Evolutionary conservation across 2,329 filamentous ascomycete genomes (phyloP), one percentile per base, ranked within the genome.

Genomic region (Neofusicoccum umdonicola): DNA sequence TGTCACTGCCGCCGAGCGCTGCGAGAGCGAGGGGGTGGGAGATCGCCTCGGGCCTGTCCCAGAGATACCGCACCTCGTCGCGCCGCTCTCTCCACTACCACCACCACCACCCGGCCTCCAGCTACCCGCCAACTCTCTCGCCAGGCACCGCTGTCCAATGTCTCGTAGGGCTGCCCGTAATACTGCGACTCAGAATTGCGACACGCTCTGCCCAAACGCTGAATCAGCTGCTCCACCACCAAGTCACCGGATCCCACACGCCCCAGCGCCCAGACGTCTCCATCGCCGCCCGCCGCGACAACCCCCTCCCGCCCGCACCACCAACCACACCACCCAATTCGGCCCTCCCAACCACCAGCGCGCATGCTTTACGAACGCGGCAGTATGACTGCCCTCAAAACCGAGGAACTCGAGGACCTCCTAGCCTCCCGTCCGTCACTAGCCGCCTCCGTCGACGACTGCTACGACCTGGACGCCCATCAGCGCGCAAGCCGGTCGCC

Each of bases 401-500:
- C 50, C 7, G 61, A 64, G 34, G 61, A 66, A 12, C 52, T 58
- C 7, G 62, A 66, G 13, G 50, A 58, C 11, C 35, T 60, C 5
- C 9, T 63, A n/a, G 54, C 51, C 4, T 58, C 19, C 15, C 71
- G 52, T 70, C 75, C 75, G 44, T 77, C 75, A 9, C 71, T 78
- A 50, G 76, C 71, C 69, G 75, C 74, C 6, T 77, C 76, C 11
- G 71, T 78, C 48, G 74, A 76, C 66, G 76, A 74, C 44, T 78
- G 77, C 64, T 75, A 77, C 66, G 76, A 74, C 69, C 68, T 69
- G 61, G 74, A 77, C 63, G 75, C 70, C 62, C 74, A 74, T 69
- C 74, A 74, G 2, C 62, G 62, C 41, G 50, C 62, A 9, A 50
- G 44, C 65, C 81, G 80, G 39, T 84, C 83, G 15, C 85, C 84